Base-by-base conservation (phyloP, 2,329 filamentous ascomycete genomes). In the Ramularia endophylla region DNA sequence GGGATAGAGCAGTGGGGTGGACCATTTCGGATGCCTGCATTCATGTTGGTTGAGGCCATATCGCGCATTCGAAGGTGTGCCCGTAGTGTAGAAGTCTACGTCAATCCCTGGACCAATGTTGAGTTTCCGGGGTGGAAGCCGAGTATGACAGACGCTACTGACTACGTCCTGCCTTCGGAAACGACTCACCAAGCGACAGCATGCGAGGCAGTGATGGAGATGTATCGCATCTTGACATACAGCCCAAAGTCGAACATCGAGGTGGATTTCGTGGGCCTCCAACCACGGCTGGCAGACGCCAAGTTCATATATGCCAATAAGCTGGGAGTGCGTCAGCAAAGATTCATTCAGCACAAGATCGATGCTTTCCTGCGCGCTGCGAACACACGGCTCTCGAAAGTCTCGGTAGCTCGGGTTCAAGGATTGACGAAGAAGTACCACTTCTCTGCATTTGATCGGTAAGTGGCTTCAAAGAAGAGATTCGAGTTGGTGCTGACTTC, bases 81-180 rank as follows among this genome's bases (percentile, higher is more conserved):
- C n/a, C 12, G 5, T 16, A 7, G 15, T 13, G 15, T 5, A 16
- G 28, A 13, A 16, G n/a, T 31, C 12, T 37, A 37, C 35, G 19
- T 37, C 20, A 37, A 37, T 27, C 35, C 35, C 20, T 37, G 17
- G 17, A 27, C 35, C 18, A 5, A 9, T 12, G 20, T 37, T 9
- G 35, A 25, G 13, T 37, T 37, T 13, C 17, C 18, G 6, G 15
- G 11, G 5, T 37, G 20, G 35, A n/a, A 25, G 13, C 35, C 35
- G 17, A 6, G 6, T 5, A 7, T 5, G 6, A 31, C 12, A 7
- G n/a, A 6, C n/a, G n/a, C n/a, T 5, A 16, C 15, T 7, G n/a
- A 31, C 5, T 31, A 7, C 28, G 7, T 31, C n/a, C 6, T 5
- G 28, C 28, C 28, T 7, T 5, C 15, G n/a, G 15, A 31, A 6